phyloP scores from a whole-genome alignment of 805 yeast genomes.

The Saccharomycopsis sp. region DNA sequence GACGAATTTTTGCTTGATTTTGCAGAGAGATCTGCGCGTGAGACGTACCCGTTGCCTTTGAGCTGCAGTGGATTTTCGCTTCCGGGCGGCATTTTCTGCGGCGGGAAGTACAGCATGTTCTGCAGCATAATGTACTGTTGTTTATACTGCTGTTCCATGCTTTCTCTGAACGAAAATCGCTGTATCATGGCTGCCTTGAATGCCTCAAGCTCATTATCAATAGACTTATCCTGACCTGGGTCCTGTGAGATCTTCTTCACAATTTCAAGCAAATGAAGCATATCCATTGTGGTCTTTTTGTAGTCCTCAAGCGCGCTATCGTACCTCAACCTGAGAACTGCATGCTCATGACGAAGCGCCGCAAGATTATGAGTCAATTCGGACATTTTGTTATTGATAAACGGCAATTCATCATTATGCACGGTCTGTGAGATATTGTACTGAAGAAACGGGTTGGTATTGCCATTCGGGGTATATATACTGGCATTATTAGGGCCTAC shows the following conservation, averaged over 20 bases:
- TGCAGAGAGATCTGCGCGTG: too few species aligned
- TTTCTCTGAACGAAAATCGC: not conserved
- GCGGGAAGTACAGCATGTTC: too few species aligned
- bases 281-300: constrained; percentile 44
- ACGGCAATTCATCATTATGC: not conserved
- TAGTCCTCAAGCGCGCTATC: constrained; percentile 44
- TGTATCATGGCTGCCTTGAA: constrained; percentile 8
- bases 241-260: constrained; percentile 27
- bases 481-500: too few species aligned
- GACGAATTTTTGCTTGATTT: too few species aligned
- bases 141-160: not conserved
- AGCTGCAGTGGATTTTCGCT: too few species aligned
- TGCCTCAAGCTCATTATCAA: constrained; percentile 8
- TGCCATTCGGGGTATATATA: too few species aligned
- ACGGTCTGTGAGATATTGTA: not conserved
- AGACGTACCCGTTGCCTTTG: too few species aligned
- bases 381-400: constrained; percentile 2
- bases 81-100: too few species aligned
- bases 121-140: too few species aligned
- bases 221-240: not conserved
- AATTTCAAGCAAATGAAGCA: constrained; percentile 45
- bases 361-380: constrained; percentile 4
- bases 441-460: not conserved
- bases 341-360: constrained; percentile 36
- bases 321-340: constrained; percentile 37